Evolutionary conservation across 768 basidiomycete species (phyloP).

Genomic region (Phlebiopsis gigantea): DNA sequence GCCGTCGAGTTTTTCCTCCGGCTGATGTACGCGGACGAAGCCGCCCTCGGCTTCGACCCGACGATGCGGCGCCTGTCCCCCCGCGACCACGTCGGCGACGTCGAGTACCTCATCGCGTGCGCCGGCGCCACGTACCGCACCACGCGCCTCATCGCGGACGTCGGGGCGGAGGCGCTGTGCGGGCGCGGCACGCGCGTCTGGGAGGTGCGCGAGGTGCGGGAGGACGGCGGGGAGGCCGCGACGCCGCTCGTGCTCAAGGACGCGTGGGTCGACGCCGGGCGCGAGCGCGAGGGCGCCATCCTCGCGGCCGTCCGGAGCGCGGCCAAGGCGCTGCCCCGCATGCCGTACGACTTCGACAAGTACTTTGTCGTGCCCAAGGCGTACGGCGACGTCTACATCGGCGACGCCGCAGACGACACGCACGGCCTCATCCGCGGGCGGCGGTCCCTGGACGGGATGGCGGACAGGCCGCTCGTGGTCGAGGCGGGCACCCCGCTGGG

Average conservation of each 20-base stretch:
- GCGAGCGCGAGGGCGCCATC: background rate
- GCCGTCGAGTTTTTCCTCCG: background rate
- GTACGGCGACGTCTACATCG: background rate
- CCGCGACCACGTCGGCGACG: background rate
- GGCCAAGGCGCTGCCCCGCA: background rate
- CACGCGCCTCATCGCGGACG: background rate
- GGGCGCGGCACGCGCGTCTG: slow-evolving; percentile 15
- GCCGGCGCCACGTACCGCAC: slow-evolving; percentile 4
- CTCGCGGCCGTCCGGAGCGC: background rate
- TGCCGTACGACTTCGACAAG: background rate
- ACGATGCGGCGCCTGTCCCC: background rate
- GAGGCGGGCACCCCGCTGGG: too few species aligned
- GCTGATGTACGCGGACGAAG: background rate
- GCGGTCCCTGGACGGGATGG: too few species aligned
- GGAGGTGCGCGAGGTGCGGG: background rate
- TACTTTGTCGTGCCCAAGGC: background rate
- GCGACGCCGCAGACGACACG: background rate
- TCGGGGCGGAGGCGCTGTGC: slow-evolving; percentile 4
- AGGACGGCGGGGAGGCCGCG: background rate
- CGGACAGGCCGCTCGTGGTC: too few species aligned
- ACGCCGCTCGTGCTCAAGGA: slow-evolving; percentile 9
- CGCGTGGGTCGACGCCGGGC: slow-evolving; percentile 8
- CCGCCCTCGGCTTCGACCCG: background rate
- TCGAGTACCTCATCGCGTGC: background rate
- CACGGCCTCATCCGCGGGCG: background rate